These are phyloP conservation scores for Striga asiatica DNA, from an alignment of 257 asterid genomes.

Conservation along the genomic window DNA sequence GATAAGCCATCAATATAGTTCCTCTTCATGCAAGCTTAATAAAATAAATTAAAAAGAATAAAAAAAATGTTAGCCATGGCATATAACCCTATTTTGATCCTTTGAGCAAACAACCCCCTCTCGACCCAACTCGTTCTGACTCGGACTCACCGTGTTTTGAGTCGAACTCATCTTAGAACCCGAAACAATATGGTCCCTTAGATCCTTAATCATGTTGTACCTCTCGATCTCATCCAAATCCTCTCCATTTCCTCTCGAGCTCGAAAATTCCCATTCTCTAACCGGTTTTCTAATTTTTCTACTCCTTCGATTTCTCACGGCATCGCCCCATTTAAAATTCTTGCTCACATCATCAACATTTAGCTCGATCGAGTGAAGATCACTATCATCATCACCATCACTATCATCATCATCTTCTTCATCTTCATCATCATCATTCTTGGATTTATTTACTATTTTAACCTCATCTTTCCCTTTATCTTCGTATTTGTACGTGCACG, in stretches of 20 bases:
- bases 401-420: conserved; percentile 18
- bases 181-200: conserved; percentile 80
- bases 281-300: conserved; percentile 30
- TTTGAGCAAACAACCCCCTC: conserved; percentile 26
- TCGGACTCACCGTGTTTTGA: conserved; percentile 33
- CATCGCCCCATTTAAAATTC: conserved; percentile 46
- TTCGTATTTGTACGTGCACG: conserved; percentile 24
- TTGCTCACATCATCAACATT: conserved; percentile 42
- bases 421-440: conserved; percentile 8
- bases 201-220: conserved; percentile 75
- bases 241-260: conserved; percentile 21
- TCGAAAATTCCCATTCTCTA: conserved; percentile 50
- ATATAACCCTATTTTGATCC: conserved; percentile 29
- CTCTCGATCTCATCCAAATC: conserved; percentile 56
- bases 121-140: conserved; percentile 20
- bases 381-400: conserved; percentile 33
- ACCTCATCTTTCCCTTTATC: conserved; percentile 21
- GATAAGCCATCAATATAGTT: conserved; percentile 2
- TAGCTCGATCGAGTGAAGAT: conserved; percentile 55
- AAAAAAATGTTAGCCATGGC: conserved; percentile 30
- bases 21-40: too few relatives aligned
- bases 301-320: conserved; percentile 23
- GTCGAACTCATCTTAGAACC: conserved; percentile 42
- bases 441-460: conserved; percentile 11
- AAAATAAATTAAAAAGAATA: background rate